Evolutionary conservation across 805 yeast genomes (phyloP), one percentile per base, ranked within the genome.

Genomic region (Wickerhamia fluorescens): DNA sequence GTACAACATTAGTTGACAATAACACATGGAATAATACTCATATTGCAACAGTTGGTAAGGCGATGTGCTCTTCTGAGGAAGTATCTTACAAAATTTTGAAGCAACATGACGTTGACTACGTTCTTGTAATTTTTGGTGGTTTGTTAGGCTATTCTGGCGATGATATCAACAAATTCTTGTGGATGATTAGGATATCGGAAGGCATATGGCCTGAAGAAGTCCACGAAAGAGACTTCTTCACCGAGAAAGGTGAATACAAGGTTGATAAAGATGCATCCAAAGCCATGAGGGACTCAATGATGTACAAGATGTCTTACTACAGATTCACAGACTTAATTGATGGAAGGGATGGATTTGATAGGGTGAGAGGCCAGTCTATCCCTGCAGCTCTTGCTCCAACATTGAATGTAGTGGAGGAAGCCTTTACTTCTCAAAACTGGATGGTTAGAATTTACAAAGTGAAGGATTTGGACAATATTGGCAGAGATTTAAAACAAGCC

Each of bases 131-230:
- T 33, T 92, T 89, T 56, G 99, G 98, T 30, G 98, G 98, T 15
- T 61, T 86, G 23, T 51, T 92, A 29, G 98, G 97, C 15, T 92
- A 73, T 62, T 78, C 92, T 12, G 97, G 98, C 36, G 98, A 92
- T 58, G 98, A 94, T 59, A 66, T 92, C 47, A 92, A 92, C 67
- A 92, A 92, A 61, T 92, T 87, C 61, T 59, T 92, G 50, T 94
- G 99, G 98, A 92, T 92, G 99, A 87, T 92, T 16, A 75, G 98
- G 56, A 92, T 92, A 42, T 74, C 96, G n/a, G 95, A 92, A 59
- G 98, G 98, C 31, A 85, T 92, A 36, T 92, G 99, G 99, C 99
- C 98, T 1, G 96, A 92, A n/a, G 97, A 92, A 51, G 78, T 92
- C 35, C 71, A 67, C 42, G 98, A 92, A 61, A 67, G 92, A 39